phyloP scores from a whole-genome alignment of 768 basidiomycete genomes.

The Lactarius psammicola region DNA sequence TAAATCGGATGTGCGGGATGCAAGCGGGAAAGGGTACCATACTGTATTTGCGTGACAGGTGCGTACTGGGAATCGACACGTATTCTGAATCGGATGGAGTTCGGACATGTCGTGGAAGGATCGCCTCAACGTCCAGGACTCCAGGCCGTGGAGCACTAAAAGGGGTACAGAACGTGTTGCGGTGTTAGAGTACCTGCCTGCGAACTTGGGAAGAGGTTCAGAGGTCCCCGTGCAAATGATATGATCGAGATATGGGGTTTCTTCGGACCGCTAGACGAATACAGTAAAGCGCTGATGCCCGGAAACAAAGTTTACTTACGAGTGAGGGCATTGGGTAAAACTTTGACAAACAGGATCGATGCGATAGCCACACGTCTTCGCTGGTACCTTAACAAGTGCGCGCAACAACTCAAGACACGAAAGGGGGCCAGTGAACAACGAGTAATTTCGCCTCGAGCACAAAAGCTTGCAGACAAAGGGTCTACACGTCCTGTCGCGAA shows the following conservation, averaged over 20 bases:
- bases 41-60: neutral
- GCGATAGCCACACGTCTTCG: neutral
- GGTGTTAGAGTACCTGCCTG: conserved; percentile 6
- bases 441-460: neutral
- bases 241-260: conserved; percentile 26
- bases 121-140: neutral
- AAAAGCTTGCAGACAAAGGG: neutral
- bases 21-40: neutral
- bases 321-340: conserved; percentile 1
- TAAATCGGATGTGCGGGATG: neutral
- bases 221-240: conserved; percentile 25
- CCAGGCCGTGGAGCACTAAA: conserved; percentile 12
- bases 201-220: conserved; percentile 15
- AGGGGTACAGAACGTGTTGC: conserved; percentile 5
- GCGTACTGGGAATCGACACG: neutral
- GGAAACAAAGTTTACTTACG: conserved; percentile 23
- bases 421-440: neutral
- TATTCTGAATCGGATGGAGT: conserved; percentile 9
- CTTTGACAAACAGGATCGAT: conserved; percentile 13
- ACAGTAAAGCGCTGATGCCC: conserved; percentile 25
- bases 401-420: neutral
- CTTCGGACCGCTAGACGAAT: conserved; percentile 25
- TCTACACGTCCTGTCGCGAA: conserved; percentile 10
- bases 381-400: neutral
- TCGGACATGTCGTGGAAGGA: conserved; percentile 14